Evolutionary conservation across 2,329 filamentous ascomycete species (phyloP).

Genomic region (Cyanodermella asteris): DNA sequence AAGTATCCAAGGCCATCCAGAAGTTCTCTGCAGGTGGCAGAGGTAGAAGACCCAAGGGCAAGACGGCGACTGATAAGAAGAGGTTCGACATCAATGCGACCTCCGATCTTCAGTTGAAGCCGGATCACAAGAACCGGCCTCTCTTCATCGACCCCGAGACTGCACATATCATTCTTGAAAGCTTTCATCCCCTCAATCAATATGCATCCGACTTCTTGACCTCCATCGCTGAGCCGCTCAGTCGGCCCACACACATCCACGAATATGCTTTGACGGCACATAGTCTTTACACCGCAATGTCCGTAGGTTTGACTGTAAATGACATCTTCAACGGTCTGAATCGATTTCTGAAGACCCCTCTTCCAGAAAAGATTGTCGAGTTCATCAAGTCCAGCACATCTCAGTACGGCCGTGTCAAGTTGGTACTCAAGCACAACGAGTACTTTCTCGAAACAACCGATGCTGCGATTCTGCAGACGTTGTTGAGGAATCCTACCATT

Average conservation of each 20-base stretch:
- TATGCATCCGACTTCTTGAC: conserved; percentile 88
- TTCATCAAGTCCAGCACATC: conserved; percentile 71
- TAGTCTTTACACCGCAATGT: conserved; percentile 86
- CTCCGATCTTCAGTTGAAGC: conserved; percentile 60
- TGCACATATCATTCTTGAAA: conserved; percentile 78
- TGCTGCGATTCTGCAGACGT: conserved; percentile 59
- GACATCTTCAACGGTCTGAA: conserved; percentile 84
- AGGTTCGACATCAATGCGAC: conserved; percentile 49
- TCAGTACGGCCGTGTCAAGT: conserved; percentile 86
- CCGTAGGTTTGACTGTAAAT: conserved; percentile 68
- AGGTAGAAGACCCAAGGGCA: conserved; percentile 22
- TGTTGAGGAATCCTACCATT: conserved; percentile 71
- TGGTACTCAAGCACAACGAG: conserved; percentile 82
- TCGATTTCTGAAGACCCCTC: conserved; percentile 65
- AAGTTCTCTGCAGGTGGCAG: conserved; percentile 32
- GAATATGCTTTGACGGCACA: conserved; percentile 84
- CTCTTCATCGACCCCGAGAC: conserved; percentile 82
- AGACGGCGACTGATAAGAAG: conserved; percentile 24
- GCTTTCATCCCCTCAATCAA: conserved; percentile 69
- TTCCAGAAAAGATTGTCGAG: conserved; percentile 57
- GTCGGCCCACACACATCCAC: conserved; percentile 73
- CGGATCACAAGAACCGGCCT: conserved; percentile 72
- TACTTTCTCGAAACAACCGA: conserved; percentile 90
- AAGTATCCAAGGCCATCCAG: conserved; percentile 27
- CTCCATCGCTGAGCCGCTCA: conserved; percentile 83